A percentile compares a stretch with the other conserved stretches of the same genome.
These are phyloP conservation scores for Penicillium italicum DNA, from an alignment of 2,329 filamentous ascomycete species.

Conservation along the genomic window DNA sequence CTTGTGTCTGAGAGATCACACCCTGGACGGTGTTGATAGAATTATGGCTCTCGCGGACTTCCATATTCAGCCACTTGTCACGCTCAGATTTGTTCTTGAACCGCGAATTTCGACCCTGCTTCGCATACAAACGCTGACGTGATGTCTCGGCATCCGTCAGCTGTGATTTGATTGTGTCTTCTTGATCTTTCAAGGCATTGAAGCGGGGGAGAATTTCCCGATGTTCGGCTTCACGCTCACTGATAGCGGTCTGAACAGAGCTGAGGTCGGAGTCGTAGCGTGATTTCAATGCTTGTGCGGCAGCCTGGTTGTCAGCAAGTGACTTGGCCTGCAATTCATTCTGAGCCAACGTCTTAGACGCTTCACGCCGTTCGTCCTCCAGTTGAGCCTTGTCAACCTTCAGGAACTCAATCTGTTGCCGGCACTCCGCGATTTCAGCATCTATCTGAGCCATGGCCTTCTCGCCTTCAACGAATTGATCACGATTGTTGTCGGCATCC, in stretches of 20 bases:
- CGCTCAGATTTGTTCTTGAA: conserved; percentile 87
- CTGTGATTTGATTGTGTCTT: conserved; percentile 65
- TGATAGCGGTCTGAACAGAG: conserved; percentile 69
- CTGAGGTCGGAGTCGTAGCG: conserved; percentile 70
- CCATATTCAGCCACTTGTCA: conserved; percentile 73
- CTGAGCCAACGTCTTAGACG: conserved; percentile 75
- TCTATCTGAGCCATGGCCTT: conserved; percentile 74
- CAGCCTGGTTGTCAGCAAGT: conserved; percentile 75
- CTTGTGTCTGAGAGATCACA: conserved; percentile 76
- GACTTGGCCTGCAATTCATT: conserved; percentile 80
- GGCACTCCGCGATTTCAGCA: conserved; percentile 71
- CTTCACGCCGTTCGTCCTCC: conserved; percentile 83
- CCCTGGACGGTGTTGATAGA: conserved; percentile 77
- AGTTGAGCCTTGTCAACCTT: conserved; percentile 80
- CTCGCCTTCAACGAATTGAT: conserved; percentile 73
- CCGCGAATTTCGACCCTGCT: conserved; percentile 82
- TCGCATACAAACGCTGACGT: conserved; percentile 77
- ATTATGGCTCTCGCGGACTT: conserved; percentile 75
- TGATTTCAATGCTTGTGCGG: conserved; percentile 67
- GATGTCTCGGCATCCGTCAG: conserved; percentile 73
- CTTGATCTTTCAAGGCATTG: conserved; percentile 67
- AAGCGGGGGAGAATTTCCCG: conserved; percentile 72
- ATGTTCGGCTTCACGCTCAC: conserved; percentile 72
- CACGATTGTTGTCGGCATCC: conserved; percentile 74
- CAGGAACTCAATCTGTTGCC: conserved; percentile 78